Evolutionary conservation across 2,329 filamentous ascomycete genomes (phyloP), one percentile per base, ranked within the genome.

Genomic region (Cercospora sojina): DNA sequence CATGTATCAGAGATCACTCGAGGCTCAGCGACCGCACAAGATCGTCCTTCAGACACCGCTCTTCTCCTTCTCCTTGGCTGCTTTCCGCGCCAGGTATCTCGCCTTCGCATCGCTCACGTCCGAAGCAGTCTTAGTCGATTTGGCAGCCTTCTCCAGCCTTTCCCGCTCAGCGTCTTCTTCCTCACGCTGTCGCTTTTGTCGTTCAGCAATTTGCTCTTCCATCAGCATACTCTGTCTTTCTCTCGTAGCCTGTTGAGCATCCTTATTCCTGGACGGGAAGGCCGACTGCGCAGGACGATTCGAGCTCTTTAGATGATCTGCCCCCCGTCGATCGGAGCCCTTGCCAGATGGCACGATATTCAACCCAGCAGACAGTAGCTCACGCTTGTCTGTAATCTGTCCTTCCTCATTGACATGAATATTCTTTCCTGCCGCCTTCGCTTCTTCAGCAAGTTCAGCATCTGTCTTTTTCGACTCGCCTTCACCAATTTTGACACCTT

Each of bases 381-480:
- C 89, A n/a, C 91, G 84, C 81, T 93, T 94, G 76, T 96, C 91
- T 27, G 92, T 89, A 1, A 95, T 88, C 75, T 93, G 87, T 0
- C 91, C 91, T 43, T 95, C 91, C 68, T 95, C 91, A 73, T 94
- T 94, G 73, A 94, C 79, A 7, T 87, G 85, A 43, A 95, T 85
- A 80, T 88, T 69, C 81, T 83, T 81, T 27, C 85, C 86, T 70
- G 83, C 87, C 43, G 86, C 84, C 62, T 89, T 89, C 61, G 92
- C 84, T 73, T 91, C 88, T 57, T 82, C 83, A 4, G 89, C 90
- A n/a, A 88, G 74, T 35, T 93, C 86, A 2, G 85, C 85, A 18
- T 89, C 88, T 0, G 63, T 80, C 77, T 43, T 79, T 77, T 29
- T 78, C 74, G 35, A 77, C 20, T 78, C 77, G 1, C 75, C 77